Conservation (phyloP, 768 basidiomycete species). For the Amanita rubescens region DNA sequence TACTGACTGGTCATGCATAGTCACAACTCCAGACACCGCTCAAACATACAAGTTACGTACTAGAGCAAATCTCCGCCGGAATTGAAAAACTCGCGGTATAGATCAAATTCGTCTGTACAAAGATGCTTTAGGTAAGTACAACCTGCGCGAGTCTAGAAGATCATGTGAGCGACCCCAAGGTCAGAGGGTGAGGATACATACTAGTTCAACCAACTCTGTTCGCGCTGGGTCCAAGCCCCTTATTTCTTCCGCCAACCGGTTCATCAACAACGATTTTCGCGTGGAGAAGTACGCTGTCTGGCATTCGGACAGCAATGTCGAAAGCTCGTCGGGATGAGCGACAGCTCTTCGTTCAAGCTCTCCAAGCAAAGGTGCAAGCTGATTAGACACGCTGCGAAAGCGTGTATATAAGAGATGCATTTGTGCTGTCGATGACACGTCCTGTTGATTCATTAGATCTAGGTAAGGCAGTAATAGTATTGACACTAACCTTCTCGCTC, state of each 20-base stretch:
- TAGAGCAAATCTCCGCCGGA: conserved; percentile 66
- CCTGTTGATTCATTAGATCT: conserved; percentile 29
- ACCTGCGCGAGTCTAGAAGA: conserved; percentile 72
- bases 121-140: conserved; percentile 90
- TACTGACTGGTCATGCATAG: conserved; percentile 51
- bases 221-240: conserved; percentile 68
- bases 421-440: conserved; percentile 73
- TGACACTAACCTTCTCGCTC: conserved; percentile 54
- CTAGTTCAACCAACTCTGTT: conserved; percentile 85
- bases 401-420: conserved; percentile 86
- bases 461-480: background rate
- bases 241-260: conserved; percentile 75
- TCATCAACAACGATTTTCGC: conserved; percentile 64
- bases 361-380: conserved; percentile 68
- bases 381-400: conserved; percentile 64
- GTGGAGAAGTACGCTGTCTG: conserved; percentile 76
- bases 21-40: background rate
- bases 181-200: conserved; percentile 22
- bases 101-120: conserved; percentile 82
- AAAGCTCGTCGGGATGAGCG: conserved; percentile 79
- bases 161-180: background rate
- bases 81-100: conserved; percentile 82
- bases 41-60: conserved; percentile 22
- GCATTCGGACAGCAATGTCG: conserved; percentile 77
- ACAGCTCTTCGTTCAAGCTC: conserved; percentile 79